A percentile compares a stretch with the other conserved stretches of the same genome.
These are phyloP conservation scores for Amanita pallidorosea DNA, from an alignment of 768 basidiomycete species.

Conservation along the genomic window DNA sequence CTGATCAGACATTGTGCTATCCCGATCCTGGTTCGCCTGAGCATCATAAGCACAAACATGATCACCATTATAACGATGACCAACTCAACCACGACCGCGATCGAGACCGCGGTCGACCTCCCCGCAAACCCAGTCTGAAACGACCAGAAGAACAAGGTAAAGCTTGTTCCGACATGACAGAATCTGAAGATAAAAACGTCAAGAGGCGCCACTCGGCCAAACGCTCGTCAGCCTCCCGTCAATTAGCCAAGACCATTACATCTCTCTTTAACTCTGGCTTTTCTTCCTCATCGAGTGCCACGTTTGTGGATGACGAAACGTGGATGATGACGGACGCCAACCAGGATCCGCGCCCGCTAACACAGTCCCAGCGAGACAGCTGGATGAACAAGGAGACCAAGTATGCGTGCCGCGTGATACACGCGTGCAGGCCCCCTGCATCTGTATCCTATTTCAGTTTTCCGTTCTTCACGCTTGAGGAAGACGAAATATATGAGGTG, in stretches of 20 bases:
- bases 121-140: slow-evolving; percentile 17
- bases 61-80: slow-evolving; percentile 8
- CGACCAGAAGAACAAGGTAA: slow-evolving; percentile 11
- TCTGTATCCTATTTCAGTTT: slow-evolving; percentile 60
- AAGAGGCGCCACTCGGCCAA: slow-evolving; percentile 5
- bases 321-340: slow-evolving; percentile 10
- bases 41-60: background rate
- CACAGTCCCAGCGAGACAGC: slow-evolving; percentile 24
- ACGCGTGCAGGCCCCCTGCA: slow-evolving; percentile 54
- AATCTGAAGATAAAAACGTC: background rate
- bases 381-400: slow-evolving; percentile 40
- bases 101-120: slow-evolving; percentile 16
- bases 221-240: slow-evolving; percentile 6
- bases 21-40: slow-evolving; percentile 1
- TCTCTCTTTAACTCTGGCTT: slow-evolving; percentile 1
- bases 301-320: background rate
- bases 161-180: background rate
- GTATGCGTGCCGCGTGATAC: slow-evolving; percentile 60
- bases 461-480: slow-evolving; percentile 65
- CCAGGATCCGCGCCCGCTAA: slow-evolving; percentile 14
- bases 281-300: background rate
- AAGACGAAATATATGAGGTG: slow-evolving; percentile 55
- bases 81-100: slow-evolving; percentile 7
- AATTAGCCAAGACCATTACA: slow-evolving; percentile 7
- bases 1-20: slow-evolving; percentile 2